These are phyloP conservation scores for Lumnitzera littorea DNA, from an alignment of 345 rosid species.

Conservation along the genomic window DNA sequence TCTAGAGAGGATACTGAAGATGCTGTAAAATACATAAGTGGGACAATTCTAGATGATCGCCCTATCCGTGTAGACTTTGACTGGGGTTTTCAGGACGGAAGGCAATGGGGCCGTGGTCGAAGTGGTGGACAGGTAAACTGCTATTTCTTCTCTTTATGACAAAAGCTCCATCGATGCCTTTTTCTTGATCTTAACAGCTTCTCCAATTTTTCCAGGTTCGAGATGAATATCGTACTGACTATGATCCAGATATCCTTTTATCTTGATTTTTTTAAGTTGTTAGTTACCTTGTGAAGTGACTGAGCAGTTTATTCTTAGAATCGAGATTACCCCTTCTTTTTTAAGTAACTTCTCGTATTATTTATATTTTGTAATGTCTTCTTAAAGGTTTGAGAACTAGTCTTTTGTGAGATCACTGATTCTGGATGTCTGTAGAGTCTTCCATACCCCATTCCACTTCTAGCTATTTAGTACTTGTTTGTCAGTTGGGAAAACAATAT, in stretches of 20 bases:
- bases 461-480: not conserved
- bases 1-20: conserved; percentile 97
- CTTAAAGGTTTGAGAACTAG: too few species aligned
- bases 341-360: too few species aligned
- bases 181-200: not conserved
- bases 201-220: conserved; percentile 57
- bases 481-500: conserved; percentile 4
- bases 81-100: conserved; percentile 97
- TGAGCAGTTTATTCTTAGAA: too few species aligned
- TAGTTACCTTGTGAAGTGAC: not conserved
- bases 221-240: conserved; percentile 97
- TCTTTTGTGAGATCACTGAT: too few species aligned
- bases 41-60: conserved; percentile 94
- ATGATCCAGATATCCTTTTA: conserved; percentile 99
- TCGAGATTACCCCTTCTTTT: too few species aligned
- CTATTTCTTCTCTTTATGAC: conserved; percentile 1
- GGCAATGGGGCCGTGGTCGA: conserved; percentile 99
- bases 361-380: too few species aligned
- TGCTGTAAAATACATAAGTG: conserved; percentile 90
- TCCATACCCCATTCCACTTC: too few species aligned
- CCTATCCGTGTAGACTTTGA: conserved; percentile 98
- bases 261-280: not conserved
- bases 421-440: too few species aligned
- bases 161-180: not conserved
- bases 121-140: conserved; percentile 89